Percentiles rank a stretch among this genome's conserved stretches.
phyloP scores from a whole-genome alignment of 2,329 filamentous ascomycete genomes.

The Boeremia exigua region DNA sequence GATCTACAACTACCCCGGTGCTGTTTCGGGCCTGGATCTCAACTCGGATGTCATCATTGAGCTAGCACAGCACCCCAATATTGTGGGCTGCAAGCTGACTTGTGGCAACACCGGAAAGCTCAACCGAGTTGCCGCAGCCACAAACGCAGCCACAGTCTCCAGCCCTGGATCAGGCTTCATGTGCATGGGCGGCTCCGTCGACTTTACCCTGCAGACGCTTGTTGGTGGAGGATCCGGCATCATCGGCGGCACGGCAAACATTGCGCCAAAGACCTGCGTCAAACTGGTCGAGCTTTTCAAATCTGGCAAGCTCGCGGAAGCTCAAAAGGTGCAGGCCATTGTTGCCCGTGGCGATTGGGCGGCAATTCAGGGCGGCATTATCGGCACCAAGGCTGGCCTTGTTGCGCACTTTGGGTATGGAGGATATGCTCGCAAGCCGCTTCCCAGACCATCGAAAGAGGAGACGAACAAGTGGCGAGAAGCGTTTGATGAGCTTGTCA shows the following conservation, averaged over 20 bases:
- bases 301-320: conserved; percentile 65
- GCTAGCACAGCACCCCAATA: conserved; percentile 67
- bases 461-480: conserved; percentile 50
- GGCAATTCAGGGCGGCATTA: conserved; percentile 71
- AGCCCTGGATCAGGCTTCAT: conserved; percentile 64
- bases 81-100: conserved; percentile 72
- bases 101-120: conserved; percentile 75
- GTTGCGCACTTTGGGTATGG: conserved; percentile 70
- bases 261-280: conserved; percentile 70
- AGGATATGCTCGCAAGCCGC: conserved; percentile 64
- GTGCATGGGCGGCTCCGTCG: conserved; percentile 74
- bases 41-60: conserved; percentile 67
- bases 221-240: conserved; percentile 74
- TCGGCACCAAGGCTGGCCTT: conserved; percentile 71
- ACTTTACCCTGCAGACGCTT: conserved; percentile 75
- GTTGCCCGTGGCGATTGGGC: conserved; percentile 73
- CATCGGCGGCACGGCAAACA: conserved; percentile 74
- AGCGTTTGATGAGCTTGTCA: conserved; percentile 54
- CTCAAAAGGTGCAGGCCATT: conserved; percentile 68
- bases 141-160: conserved; percentile 47
- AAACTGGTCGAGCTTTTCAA: conserved; percentile 66
- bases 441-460: conserved; percentile 57
- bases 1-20: conserved; percentile 74
- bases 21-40: conserved; percentile 67
- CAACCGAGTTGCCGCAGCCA: conserved; percentile 64